phyloP scores from a whole-genome alignment of 257 asterid species.

The Thymus mandschuricus region DNA sequence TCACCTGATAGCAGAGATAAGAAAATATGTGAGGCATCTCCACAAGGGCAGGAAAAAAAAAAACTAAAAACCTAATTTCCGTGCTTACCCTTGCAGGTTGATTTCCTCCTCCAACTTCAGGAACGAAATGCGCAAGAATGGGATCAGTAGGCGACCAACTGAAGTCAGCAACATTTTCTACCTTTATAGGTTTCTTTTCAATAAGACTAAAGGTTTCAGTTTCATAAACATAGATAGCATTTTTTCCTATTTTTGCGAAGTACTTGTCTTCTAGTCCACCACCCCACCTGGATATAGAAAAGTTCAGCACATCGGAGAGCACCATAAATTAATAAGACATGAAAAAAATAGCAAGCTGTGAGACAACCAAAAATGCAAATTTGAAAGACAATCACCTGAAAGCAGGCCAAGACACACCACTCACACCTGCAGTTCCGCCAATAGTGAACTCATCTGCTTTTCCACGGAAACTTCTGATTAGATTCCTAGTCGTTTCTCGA shows the following conservation, averaged over 20 bases:
- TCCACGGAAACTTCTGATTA: conserved; percentile 79
- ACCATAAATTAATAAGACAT: neutral
- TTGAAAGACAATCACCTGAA: conserved; percentile 56
- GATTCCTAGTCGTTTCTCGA: conserved; percentile 45
- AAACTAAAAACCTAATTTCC: neutral
- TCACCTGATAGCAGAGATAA: conserved; percentile 51
- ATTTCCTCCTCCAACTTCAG: conserved; percentile 94
- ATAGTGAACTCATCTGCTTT: conserved; percentile 87
- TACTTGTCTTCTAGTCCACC: conserved; percentile 90
- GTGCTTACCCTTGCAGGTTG: conserved; percentile 87
- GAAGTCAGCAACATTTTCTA: conserved; percentile 83
- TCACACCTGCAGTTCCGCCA: conserved; percentile 89
- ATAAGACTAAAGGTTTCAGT: conserved; percentile 83
- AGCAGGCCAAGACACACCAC: conserved; percentile 95
- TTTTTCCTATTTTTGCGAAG: conserved; percentile 84
- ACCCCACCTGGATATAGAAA: conserved; percentile 67
- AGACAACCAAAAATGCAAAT: neutral
- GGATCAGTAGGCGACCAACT: conserved; percentile 96
- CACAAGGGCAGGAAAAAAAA: neutral
- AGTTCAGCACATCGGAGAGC: conserved; percentile 13
- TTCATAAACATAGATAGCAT: conserved; percentile 78
- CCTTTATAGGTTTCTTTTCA: conserved; percentile 83
- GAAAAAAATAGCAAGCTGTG: no score
- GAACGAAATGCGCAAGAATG: conserved; percentile 78
- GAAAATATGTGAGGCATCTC: neutral